Percentiles rank a stretch among this genome's conserved stretches.
These are phyloP conservation scores for Macrolepiota dolichaula DNA, from an alignment of 768 basidiomycete species.

Conservation along the genomic window DNA sequence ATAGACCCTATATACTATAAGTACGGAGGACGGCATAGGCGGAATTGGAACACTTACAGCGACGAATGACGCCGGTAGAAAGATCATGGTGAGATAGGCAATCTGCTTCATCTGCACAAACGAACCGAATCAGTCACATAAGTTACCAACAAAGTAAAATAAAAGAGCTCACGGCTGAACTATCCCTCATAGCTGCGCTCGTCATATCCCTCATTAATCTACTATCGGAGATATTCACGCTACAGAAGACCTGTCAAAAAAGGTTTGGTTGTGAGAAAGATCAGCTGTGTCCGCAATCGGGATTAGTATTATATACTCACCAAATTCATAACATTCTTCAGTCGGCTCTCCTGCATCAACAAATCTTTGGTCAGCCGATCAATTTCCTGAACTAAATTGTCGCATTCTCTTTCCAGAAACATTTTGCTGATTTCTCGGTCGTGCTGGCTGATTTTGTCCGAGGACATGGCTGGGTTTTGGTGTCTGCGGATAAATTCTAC, in stretches of 20 bases:
- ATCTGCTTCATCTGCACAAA: conserved; percentile 46
- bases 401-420: conserved; percentile 44
- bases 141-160: neutral
- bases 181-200: conserved; percentile 46
- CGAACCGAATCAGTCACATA: neutral
- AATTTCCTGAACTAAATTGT: conserved; percentile 48
- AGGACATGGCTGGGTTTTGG: conserved; percentile 46
- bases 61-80: conserved; percentile 54
- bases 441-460: conserved; percentile 23
- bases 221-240: conserved; percentile 56
- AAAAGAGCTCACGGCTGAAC: conserved; percentile 23
- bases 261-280: neutral
- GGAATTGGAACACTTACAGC: conserved; percentile 32
- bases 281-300: neutral
- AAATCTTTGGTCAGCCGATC: conserved; percentile 37
- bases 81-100: conserved; percentile 60
- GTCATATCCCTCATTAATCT: conserved; percentile 50
- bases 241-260: conserved; percentile 51
- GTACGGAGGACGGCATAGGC: neutral
- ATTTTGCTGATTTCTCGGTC: conserved; percentile 25
- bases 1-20: conserved; percentile 36
- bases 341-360: conserved; percentile 42
- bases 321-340: conserved; percentile 52
- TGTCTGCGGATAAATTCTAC: conserved; percentile 48
- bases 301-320: conserved; percentile 23